phyloP scores from a whole-genome alignment of 139 green algal genomes.

The Astrephomene gubernaculifera region DNA sequence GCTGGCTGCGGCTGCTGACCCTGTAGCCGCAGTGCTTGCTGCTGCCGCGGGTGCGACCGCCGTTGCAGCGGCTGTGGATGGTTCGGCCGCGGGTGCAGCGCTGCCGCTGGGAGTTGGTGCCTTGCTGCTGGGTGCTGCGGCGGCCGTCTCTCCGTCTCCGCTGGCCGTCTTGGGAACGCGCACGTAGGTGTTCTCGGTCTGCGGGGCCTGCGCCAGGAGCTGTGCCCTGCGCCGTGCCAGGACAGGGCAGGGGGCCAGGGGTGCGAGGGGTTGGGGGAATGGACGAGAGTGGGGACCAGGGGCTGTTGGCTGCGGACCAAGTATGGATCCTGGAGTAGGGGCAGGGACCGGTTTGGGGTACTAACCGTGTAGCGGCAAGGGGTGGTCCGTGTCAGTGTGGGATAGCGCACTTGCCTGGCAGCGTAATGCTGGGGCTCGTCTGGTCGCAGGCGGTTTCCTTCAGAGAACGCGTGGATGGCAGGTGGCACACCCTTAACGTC shows the following conservation, averaged over 20 bases:
- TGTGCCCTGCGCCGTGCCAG: slow-evolving; percentile 52
- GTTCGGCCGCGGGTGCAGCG: too few relatives aligned
- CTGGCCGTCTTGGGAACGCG: slow-evolving; percentile 75
- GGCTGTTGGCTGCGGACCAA: too few relatives aligned
- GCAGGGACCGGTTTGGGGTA: neutral
- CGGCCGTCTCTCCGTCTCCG: neutral
- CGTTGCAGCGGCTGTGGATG: neutral
- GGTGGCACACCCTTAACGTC: slow-evolving; percentile 73
- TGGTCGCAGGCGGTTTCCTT: slow-evolving; percentile 61
- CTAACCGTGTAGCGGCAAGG: neutral
- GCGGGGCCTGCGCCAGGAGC: slow-evolving; percentile 68
- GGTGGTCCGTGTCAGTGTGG: neutral
- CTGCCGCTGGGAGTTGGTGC: too few relatives aligned
- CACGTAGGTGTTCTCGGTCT: slow-evolving; percentile 61
- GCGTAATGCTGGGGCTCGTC: slow-evolving; percentile 59
- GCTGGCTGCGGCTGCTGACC: neutral
- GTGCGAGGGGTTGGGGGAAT: neutral
- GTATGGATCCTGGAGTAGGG: neutral
- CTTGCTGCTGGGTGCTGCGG: neutral
- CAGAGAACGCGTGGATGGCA: slow-evolving; percentile 60
- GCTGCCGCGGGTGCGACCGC: neutral
- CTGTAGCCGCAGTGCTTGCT: neutral
- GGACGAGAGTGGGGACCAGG: too few relatives aligned
- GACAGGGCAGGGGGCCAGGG: neutral
- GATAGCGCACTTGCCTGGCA: neutral